Evolutionary conservation across 768 basidiomycete species (phyloP).

Genomic region (Cystobasidium onofrii): DNA sequence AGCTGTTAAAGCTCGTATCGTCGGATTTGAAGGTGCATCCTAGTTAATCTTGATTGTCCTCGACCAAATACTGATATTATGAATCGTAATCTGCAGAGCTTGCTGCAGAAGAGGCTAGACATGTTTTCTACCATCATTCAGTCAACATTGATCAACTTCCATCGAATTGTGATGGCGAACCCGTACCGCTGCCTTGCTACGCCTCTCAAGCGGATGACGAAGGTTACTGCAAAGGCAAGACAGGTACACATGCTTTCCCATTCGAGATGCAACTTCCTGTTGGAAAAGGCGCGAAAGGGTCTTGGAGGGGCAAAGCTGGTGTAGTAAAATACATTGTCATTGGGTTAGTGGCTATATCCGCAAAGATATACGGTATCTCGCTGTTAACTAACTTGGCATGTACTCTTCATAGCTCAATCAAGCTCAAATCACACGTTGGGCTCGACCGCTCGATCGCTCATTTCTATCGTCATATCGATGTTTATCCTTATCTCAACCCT

Average conservation of each 20-base stretch:
- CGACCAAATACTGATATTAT: too few relatives aligned
- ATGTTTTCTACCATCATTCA: slow-evolving; percentile 74
- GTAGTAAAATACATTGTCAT: slow-evolving; percentile 72
- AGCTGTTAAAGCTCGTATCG: slow-evolving; percentile 66
- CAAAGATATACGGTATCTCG: neutral
- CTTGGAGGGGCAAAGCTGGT: slow-evolving; percentile 54
- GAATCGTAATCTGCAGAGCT: slow-evolving; percentile 32
- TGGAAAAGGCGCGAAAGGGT: slow-evolving; percentile 56
- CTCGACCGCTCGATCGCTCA: slow-evolving; percentile 68
- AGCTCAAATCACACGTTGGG: slow-evolving; percentile 60
- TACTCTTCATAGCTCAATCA: slow-evolving; percentile 55
- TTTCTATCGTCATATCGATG: slow-evolving; percentile 72
- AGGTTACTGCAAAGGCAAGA: slow-evolving; percentile 57
- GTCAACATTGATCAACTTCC: slow-evolving; percentile 52
- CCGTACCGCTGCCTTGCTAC: slow-evolving; percentile 44
- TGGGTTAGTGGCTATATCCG: slow-evolving; percentile 57
- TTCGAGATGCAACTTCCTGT: slow-evolving; percentile 64
- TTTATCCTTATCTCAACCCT: slow-evolving; percentile 69
- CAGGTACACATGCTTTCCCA: slow-evolving; percentile 63
- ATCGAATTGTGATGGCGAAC: slow-evolving; percentile 47
- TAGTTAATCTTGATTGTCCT: neutral
- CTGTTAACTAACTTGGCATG: too few relatives aligned
- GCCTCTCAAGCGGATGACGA: slow-evolving; percentile 50
- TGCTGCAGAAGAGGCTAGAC: slow-evolving; percentile 52
- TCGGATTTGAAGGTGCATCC: slow-evolving; percentile 69